Percentiles rank a stretch among this genome's conserved stretches.
Conservation (phyloP, 768 basidiomycete species). For the Strobilomyces confusus region DNA sequence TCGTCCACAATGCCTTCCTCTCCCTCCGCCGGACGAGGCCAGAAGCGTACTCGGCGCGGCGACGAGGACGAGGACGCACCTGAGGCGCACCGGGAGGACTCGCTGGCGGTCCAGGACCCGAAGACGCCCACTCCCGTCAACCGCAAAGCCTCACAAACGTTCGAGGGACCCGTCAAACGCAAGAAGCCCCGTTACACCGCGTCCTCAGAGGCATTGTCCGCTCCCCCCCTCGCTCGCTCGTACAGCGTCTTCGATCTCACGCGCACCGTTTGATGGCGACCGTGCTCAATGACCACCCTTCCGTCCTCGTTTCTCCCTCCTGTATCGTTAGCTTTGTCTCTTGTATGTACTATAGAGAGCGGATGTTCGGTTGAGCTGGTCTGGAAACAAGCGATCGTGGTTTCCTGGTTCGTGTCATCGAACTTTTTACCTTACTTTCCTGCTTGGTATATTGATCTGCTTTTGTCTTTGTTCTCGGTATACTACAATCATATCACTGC, state of each 20-base stretch:
- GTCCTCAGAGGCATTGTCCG: not conserved
- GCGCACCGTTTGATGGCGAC: not conserved
- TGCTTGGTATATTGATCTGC: not conserved
- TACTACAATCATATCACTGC: too few relatives aligned
- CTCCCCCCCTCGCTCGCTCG: constrained; percentile 1
- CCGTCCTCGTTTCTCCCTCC: not conserved
- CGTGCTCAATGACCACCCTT: too few relatives aligned
- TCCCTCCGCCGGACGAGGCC: constrained; percentile 6
- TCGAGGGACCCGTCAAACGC: constrained; percentile 9
- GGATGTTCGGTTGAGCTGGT: not conserved
- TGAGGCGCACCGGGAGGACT: not conserved
- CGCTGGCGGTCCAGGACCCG: not conserved
- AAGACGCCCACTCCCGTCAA: not conserved
- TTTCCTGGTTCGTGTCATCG: not conserved
- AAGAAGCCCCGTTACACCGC: constrained; percentile 8
- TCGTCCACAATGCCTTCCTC: constrained; percentile 3
- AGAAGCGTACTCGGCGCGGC: constrained; percentile 13
- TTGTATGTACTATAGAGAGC: not conserved
- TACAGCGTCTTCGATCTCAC: constrained; percentile 1
- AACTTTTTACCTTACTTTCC: not conserved
- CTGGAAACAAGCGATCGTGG: constrained; percentile 3
- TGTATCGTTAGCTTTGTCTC: not conserved
- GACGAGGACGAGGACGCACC: constrained; percentile 4
- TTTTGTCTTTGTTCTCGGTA: not conserved
- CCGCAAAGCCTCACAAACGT: not conserved